Base-by-base conservation (phyloP, 257 asterid species). In the Paraleonurus japonicus region DNA sequence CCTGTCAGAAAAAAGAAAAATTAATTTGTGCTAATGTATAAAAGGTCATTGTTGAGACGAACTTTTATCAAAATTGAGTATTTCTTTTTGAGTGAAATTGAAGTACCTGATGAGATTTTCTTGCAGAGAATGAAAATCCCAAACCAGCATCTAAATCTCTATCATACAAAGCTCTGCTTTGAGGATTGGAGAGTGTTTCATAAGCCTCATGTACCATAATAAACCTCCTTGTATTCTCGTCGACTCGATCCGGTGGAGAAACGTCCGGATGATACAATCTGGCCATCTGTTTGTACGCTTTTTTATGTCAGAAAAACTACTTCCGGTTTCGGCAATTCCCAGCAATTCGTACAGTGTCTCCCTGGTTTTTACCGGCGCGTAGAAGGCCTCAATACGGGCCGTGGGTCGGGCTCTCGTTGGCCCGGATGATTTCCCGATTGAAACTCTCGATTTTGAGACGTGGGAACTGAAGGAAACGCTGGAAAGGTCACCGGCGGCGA, bases 211-310 rank as follows among this genome's bases (percentile, higher is more conserved):
- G 67, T 53, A 80, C 87, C 87, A 67, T 41, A 3, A 88, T 78
- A 65, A 86, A 88, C 67, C 76, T 78, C 80, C 50, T 48, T 3
- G 92, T 84, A 39, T 82, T 17, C 82, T 86, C 95, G 24, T 84
- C 88, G 62, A 81, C 82, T 22, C 84, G 28, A 7, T 81, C 92
- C 81, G 85, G 85, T n/a, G 89, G 88, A 2, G 95, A 84, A 27
- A 84, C 87, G 68, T 88, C 92, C 10, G 95, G 95, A 59, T 88
- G 92, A 62, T 84, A 86, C 76, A 78, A 79, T 69, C 85, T 70
- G 2, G 92, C 92, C 82, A 82, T 79, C 27, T 75, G 59, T 17
- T 82, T 88, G 70, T 85, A 88, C 70, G 92, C 89, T 59, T 76
- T 82, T 88, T 88, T 0, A 88, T 86, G n/a, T 88, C 92, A 4